Base-by-base conservation (phyloP, 169 alveolate species). In the Plasmodium fragile region DNA sequence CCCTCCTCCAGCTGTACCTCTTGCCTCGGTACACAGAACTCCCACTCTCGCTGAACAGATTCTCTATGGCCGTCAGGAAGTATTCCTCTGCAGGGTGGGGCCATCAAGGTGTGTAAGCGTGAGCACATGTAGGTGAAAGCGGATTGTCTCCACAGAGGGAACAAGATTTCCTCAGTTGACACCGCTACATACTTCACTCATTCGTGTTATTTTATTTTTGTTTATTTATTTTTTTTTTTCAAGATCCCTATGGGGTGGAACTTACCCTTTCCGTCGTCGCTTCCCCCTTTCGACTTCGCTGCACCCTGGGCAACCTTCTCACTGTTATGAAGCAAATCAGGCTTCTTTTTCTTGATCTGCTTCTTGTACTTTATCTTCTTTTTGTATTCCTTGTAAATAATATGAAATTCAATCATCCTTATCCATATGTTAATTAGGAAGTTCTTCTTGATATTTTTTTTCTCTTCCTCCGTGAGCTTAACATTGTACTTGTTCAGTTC, bases 361-460 rank as follows among this genome's bases (percentile, higher is more conserved):
- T 85, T 85, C 49, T 77, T 85, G 79, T 85, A 85, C 39, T 73
- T 85, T 36, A 85, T 85, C 55, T 73, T 73, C 28, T 85, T 73
- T 16, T 30, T 73, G 49, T 45, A 85, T 16, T 85, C 93, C 70
- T 85, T 85, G 79, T 32, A 85, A 78, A 94, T 81, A n/a, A 83
- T 82, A 41, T 92, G 92, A 25, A 94, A 41, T 34, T 95, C 95
- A 43, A 89, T 92, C 43, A 94, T 84, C 81, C 96, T 73, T 55
- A 94, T 92, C 96, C 96, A 94, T 83, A 94, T 83, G 81, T 92
- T 92, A 83, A 92, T 92, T 55, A 94, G 81, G 8, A 94, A 70
- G 77, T 83, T 92, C 25, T 55, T 73, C 25, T 84, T 78, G 30
- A 89, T 92, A 28, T 95, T 95, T 79, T 84, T 77, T 53, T 89